Conservation (phyloP, 768 basidiomycete genomes). For the Agaricus sinodeliciosus region DNA sequence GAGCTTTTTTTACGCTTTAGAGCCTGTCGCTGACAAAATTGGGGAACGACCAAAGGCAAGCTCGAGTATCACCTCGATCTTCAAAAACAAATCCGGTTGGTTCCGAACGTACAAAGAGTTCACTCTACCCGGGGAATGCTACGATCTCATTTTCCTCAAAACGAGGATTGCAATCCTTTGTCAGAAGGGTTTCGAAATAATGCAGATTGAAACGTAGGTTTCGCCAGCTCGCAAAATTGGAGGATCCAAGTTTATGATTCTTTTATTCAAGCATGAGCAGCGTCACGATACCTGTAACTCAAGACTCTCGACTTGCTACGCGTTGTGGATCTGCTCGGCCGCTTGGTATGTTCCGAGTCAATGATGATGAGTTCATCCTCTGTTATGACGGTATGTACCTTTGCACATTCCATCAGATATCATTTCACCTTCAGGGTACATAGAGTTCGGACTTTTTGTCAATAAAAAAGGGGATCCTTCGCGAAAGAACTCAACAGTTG, state of each 20-base stretch:
- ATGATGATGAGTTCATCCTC: conserved; percentile 82
- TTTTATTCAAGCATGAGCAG: conserved; percentile 57
- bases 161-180: conserved; percentile 89
- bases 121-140: conserved; percentile 79
- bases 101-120: conserved; percentile 89
- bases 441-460: conserved; percentile 90
- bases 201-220: conserved; percentile 87
- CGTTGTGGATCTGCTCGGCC: conserved; percentile 78
- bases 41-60: conserved; percentile 64
- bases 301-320: conserved; percentile 61
- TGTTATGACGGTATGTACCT: conserved; percentile 71
- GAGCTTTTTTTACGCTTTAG: conserved; percentile 88
- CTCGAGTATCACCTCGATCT: conserved; percentile 52
- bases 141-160: conserved; percentile 85
- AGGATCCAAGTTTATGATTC: background rate
- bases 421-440: background rate
- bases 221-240: background rate
- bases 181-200: conserved; percentile 93
- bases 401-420: too few relatives aligned
- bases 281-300: conserved; percentile 80
- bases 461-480: conserved; percentile 88
- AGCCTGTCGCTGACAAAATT: conserved; percentile 86
- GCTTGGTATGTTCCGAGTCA: conserved; percentile 84
- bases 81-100: conserved; percentile 71
- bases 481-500: conserved; percentile 63